phyloP scores from a whole-genome alignment of 2,329 filamentous ascomycete species.

The Aspergillus ustus region DNA sequence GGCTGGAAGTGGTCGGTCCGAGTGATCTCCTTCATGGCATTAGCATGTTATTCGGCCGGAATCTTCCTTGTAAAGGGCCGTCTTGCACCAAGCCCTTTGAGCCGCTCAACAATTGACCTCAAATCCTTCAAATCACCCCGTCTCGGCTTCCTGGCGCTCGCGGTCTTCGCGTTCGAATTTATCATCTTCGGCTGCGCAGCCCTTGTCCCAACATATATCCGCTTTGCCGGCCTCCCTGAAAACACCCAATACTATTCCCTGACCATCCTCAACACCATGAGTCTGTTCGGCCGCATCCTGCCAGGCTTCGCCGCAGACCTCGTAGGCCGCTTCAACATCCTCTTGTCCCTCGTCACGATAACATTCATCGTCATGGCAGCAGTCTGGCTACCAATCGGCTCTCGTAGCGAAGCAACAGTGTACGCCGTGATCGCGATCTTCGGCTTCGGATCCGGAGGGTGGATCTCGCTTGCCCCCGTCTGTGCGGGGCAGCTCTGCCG shows the following conservation, averaged over 20 bases:
- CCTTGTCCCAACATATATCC: constrained; percentile 52
- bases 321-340: constrained; percentile 53
- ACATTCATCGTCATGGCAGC: constrained; percentile 48
- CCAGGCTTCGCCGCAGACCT: constrained; percentile 51
- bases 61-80: constrained; percentile 41
- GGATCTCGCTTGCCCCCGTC: constrained; percentile 51
- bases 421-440: constrained; percentile 54
- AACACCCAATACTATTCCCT: constrained; percentile 52
- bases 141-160: constrained; percentile 48
- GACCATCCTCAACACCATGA: constrained; percentile 51
- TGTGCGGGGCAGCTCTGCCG: constrained; percentile 55
- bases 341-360: constrained; percentile 41
- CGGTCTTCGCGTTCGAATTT: constrained; percentile 54
- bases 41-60: constrained; percentile 38
- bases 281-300: constrained; percentile 49
- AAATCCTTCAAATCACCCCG: constrained; percentile 47
- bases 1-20: constrained; percentile 45
- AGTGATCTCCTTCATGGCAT: constrained; percentile 41
- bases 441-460: constrained; percentile 56
- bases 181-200: constrained; percentile 55
- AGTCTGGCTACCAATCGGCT: constrained; percentile 53
- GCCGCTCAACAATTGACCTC: constrained; percentile 45
- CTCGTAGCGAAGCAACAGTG: constrained; percentile 43
- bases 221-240: constrained; percentile 42
- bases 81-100: constrained; percentile 31